Conservation (phyloP, 495 filamentous ascomycete genomes). For the Penicillium desertorum region DNA sequence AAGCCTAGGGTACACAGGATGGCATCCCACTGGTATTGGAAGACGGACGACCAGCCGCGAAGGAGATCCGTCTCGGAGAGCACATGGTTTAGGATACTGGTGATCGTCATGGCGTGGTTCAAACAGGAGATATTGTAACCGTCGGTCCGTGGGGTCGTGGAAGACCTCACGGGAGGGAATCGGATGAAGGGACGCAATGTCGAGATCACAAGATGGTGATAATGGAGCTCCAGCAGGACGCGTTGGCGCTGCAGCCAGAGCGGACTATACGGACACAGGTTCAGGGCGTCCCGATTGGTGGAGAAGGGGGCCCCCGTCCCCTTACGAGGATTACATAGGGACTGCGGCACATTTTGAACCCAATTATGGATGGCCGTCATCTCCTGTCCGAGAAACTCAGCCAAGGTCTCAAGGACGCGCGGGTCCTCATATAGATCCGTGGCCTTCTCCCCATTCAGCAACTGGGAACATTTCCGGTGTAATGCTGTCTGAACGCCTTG, state of each 20-base stretch:
- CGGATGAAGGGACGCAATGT: conserved; percentile 50
- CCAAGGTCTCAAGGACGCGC: conserved; percentile 18
- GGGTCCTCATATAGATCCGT: conserved; percentile 16
- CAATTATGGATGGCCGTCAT: conserved; percentile 30
- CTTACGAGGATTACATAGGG: conserved; percentile 38
- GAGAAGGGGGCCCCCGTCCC: conserved; percentile 40
- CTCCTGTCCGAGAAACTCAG: conserved; percentile 28
- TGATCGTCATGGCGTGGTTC: conserved; percentile 50
- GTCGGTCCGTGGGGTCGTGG: neutral
- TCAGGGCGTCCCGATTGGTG: conserved; percentile 36
- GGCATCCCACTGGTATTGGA: conserved; percentile 55
- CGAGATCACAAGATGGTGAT: conserved; percentile 47
- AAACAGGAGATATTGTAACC: neutral
- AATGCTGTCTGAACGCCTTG: conserved; percentile 40
- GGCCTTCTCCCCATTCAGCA: conserved; percentile 15
- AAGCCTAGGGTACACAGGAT: conserved; percentile 52
- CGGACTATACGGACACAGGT: conserved; percentile 40
- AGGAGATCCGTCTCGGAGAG: conserved; percentile 45
- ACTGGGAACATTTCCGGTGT: conserved; percentile 23
- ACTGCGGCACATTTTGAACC: conserved; percentile 37
- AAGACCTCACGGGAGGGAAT: conserved; percentile 28
- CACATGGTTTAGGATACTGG: conserved; percentile 50
- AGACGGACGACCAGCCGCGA: conserved; percentile 50
- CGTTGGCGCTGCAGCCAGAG: conserved; percentile 52
- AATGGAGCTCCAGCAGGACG: conserved; percentile 50